Conservation (phyloP, 768 basidiomycete genomes). For the Xerocomus potaroensis region DNA sequence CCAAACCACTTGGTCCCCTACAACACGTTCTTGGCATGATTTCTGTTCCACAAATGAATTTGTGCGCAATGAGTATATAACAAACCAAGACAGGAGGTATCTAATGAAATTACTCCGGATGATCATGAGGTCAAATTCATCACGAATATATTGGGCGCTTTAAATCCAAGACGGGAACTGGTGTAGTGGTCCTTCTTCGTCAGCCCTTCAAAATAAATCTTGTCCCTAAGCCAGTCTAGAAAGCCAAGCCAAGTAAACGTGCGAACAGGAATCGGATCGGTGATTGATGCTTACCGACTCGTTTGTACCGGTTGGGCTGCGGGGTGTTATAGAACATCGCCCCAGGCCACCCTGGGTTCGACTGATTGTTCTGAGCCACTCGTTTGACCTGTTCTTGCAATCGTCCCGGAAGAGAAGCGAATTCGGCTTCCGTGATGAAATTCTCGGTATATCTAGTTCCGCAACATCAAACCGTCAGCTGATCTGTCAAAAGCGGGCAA, state of each 20-base stretch:
- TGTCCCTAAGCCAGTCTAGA: constrained; percentile 75
- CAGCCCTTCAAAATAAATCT: constrained; percentile 65
- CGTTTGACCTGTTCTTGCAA: constrained; percentile 72
- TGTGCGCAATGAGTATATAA: not conserved
- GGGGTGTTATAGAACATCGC: constrained; percentile 43
- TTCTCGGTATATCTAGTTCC: constrained; percentile 62
- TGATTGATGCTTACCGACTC: constrained; percentile 53
- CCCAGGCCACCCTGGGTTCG: constrained; percentile 32
- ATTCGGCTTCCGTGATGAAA: constrained; percentile 62
- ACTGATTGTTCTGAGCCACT: constrained; percentile 41
- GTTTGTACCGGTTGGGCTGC: constrained; percentile 48
- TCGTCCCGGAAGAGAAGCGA: constrained; percentile 53
- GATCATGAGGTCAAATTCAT: constrained; percentile 55
- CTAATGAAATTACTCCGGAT: not conserved
- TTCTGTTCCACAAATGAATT: not conserved
- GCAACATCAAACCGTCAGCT: constrained; percentile 9
- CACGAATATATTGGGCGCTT: constrained; percentile 75
- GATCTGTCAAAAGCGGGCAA: not conserved
- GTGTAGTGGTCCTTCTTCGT: constrained; percentile 57
- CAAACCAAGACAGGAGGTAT: constrained; percentile 8
- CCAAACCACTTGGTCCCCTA: not conserved
- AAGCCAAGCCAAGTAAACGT: constrained; percentile 1
- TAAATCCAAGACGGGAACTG: constrained; percentile 60
- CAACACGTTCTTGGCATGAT: not conserved
- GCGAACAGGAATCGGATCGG: not conserved